phyloP scores from a whole-genome alignment of 2,329 filamentous ascomycete species.

The Aspergillus pseudoterreus region DNA sequence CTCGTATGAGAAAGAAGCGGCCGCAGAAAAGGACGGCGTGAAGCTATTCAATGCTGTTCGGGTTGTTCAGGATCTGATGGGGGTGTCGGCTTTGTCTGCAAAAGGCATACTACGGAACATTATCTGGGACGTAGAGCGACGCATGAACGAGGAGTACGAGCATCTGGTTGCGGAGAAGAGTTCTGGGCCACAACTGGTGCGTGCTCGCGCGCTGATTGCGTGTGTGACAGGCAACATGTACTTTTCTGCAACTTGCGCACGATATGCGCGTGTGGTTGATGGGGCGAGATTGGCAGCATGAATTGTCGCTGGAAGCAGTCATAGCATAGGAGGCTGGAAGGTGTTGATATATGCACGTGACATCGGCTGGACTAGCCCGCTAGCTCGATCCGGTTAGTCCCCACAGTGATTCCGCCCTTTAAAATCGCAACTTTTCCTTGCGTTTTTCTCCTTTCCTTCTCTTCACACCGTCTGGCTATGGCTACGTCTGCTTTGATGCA shows the following conservation, averaged over 20 bases:
- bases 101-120: conserved; percentile 2
- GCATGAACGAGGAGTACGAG: conserved; percentile 9
- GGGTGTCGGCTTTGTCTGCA: background rate
- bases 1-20: conserved; percentile 13
- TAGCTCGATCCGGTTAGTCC: no score
- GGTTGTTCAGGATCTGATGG: conserved; percentile 6
- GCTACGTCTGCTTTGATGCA: conserved; percentile 3
- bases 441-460: background rate
- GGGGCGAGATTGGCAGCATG: conserved; percentile 3
- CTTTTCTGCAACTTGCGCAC: conserved; percentile 12
- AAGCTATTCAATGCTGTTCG: conserved; percentile 10
- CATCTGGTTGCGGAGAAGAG: background rate
- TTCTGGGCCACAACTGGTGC: background rate
- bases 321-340: no score
- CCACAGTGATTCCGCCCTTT: background rate
- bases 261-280: conserved; percentile 9
- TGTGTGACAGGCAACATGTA: conserved; percentile 13
- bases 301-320: no score
- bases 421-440: background rate
- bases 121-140: conserved; percentile 9
- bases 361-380: no score
- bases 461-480: background rate
- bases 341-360: no score
- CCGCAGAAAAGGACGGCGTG: conserved; percentile 1
- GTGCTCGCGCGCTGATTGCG: conserved; percentile 7